These are phyloP conservation scores for Saccharomyces hybrid DNA, from an alignment of 1,139 yeast genomes.

Conservation along the genomic window DNA sequence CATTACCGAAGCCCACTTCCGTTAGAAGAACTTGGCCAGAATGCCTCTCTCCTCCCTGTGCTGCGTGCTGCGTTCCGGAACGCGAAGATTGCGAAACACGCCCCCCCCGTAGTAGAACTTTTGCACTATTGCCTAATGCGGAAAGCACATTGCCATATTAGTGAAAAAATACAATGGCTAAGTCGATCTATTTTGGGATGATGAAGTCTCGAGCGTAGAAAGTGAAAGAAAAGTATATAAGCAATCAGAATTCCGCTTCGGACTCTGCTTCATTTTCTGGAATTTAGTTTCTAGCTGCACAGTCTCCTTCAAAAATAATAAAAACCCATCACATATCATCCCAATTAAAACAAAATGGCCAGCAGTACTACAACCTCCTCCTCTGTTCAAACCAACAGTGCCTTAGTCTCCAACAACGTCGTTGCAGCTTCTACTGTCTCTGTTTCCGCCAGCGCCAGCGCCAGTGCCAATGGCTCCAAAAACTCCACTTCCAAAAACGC, in stretches of 20 bases:
- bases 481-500: constrained; percentile 16
- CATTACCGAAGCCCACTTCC: background rate
- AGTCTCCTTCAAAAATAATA: too few relatives aligned
- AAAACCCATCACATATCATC: too few relatives aligned
- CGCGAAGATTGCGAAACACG: constrained; percentile 1
- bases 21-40: background rate
- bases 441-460: constrained; percentile 7
- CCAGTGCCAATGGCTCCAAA: constrained; percentile 6
- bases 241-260: background rate
- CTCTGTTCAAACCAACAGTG: constrained; percentile 15
- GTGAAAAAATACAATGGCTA: background rate
- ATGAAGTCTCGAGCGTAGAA: background rate
- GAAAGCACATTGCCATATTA: background rate
- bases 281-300: too few relatives aligned
- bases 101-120: background rate
- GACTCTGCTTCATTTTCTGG: too few relatives aligned
- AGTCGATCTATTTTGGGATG: background rate
- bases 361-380: constrained; percentile 4
- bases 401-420: constrained; percentile 19
- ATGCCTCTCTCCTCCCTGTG: background rate
- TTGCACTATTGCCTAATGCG: background rate
- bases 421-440: constrained; percentile 26
- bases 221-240: background rate
- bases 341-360: background rate
- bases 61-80: background rate